These are phyloP conservation scores for Corymbia calophylla DNA, from an alignment of 441 rosid species.

Conservation along the genomic window DNA sequence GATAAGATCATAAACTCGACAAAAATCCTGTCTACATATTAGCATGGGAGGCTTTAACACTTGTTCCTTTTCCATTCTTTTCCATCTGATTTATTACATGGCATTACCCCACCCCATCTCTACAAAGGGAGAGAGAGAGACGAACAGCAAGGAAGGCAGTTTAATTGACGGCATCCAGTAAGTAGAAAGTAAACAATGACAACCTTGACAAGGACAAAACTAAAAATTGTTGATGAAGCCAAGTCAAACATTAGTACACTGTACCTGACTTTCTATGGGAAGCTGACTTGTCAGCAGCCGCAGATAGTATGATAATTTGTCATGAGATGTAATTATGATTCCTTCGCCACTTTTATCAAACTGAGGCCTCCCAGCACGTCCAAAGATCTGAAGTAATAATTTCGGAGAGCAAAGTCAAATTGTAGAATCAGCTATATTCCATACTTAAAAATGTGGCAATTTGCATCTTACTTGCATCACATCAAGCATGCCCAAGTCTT, in stretches of 20 bases:
- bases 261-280: slow-evolving; percentile 99
- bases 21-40: background rate
- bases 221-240: background rate
- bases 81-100: background rate
- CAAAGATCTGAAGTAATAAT: slow-evolving; percentile 66
- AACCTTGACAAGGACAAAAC: background rate
- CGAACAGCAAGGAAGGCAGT: background rate
- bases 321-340: slow-evolving; percentile 96
- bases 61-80: background rate
- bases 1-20: background rate
- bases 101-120: background rate
- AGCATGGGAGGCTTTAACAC: background rate
- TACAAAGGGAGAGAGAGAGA: background rate
- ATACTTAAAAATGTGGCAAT: background rate
- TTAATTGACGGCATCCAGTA: background rate
- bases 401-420: background rate
- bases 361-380: slow-evolving; percentile 99
- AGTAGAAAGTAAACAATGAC: background rate
- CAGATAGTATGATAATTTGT: slow-evolving; percentile 87
- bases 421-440: background rate
- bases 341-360: slow-evolving; percentile 99
- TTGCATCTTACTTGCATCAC: slow-evolving; percentile 84
- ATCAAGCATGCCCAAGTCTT: slow-evolving; percentile 98
- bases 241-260: slow-evolving; percentile 7
- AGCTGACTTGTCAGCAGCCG: slow-evolving; percentile 94